These are phyloP conservation scores for Candida nonsorbophila DNA, from an alignment of 805 yeast genomes.

Conservation along the genomic window DNA sequence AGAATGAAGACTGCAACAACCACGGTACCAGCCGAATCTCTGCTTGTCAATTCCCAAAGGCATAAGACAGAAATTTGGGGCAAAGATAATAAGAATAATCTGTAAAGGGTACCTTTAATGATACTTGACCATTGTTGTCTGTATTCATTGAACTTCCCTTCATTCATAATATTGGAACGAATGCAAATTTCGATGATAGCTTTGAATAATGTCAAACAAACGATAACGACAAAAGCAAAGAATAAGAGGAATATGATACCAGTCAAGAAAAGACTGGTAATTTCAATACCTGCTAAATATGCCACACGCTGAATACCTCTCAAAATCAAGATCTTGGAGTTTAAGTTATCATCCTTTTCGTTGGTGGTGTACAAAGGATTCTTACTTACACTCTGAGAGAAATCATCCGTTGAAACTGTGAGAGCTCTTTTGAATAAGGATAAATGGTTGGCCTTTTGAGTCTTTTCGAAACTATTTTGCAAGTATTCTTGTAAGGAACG, in stretches of 20 bases:
- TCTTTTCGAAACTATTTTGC: slow-evolving; percentile 6
- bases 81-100: slow-evolving; percentile 77
- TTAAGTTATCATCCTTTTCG: slow-evolving; percentile 56
- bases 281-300: slow-evolving; percentile 76
- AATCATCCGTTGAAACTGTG: slow-evolving; percentile 40
- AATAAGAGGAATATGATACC: slow-evolving; percentile 80
- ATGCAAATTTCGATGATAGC: slow-evolving; percentile 61
- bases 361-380: slow-evolving; percentile 60
- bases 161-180: slow-evolving; percentile 52
- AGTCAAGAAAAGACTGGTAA: slow-evolving; percentile 81
- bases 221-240: slow-evolving; percentile 58
- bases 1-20: slow-evolving; percentile 75
- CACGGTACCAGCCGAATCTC: slow-evolving; percentile 79
- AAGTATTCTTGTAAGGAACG: slow-evolving; percentile 18
- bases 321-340: slow-evolving; percentile 69
- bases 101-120: slow-evolving; percentile 82
- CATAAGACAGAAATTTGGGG: slow-evolving; percentile 81
- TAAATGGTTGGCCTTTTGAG: slow-evolving; percentile 8
- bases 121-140: slow-evolving; percentile 80
- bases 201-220: slow-evolving; percentile 57
- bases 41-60: slow-evolving; percentile 82
- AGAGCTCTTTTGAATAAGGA: slow-evolving; percentile 10
- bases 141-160: slow-evolving; percentile 66
- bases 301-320: slow-evolving; percentile 94
- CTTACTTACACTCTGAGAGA: slow-evolving; percentile 37